Base-by-base conservation (phyloP, 345 rosid species). In the Eucalyptus erythrocorys region DNA sequence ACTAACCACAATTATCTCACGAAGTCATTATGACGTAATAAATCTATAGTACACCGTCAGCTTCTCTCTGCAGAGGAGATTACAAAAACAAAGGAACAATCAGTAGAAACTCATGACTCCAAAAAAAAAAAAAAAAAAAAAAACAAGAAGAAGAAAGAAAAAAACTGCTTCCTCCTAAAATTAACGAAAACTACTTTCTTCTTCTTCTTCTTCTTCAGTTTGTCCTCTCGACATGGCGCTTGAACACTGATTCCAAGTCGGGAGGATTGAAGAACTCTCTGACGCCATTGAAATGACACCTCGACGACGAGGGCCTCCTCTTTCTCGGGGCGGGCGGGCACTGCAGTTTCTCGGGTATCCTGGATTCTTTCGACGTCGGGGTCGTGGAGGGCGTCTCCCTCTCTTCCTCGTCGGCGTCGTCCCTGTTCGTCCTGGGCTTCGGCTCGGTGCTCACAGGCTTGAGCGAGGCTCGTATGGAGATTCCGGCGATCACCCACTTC, bases 251-350 rank as follows among this genome's bases (percentile, higher is more conserved):
- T 87, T 97, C 99, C 96, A 97, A 93, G 87, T 92, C 91, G 48
- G 99, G 98, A 79, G 98, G 97, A 19, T 92, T 92, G 47, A 97
- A 97, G 93, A 94, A 97, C 94, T 97, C 98, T 66, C 93, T 93
- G 85, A 88, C 96, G 19, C 93, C 96, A 81, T 68, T 93, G 48
- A 88, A 89, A 76, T 93, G 90, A 88, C 96, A 95, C 89, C 93
- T 94, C 6, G 93, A 91, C 87, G 93, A 76, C 47, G 82, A 76
- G 53, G 97, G 94, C 61, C 97, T 89, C 61, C 93, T 94, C 92
- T 97, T 96, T 88, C 94, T 96, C 45, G 98, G 98, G 7, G 99
- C 98, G 5, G 96, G 97, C 50, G 98, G 99, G 92, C 99, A 97
- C 22, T 91, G 88, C 49, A 95, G 57, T 87, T 88, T 95, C 89